A percentile compares a stretch with the other conserved stretches of the same genome.
Conservation (phyloP, 371 early-diverging fungal species). For the Mortierella sp. region DNA sequence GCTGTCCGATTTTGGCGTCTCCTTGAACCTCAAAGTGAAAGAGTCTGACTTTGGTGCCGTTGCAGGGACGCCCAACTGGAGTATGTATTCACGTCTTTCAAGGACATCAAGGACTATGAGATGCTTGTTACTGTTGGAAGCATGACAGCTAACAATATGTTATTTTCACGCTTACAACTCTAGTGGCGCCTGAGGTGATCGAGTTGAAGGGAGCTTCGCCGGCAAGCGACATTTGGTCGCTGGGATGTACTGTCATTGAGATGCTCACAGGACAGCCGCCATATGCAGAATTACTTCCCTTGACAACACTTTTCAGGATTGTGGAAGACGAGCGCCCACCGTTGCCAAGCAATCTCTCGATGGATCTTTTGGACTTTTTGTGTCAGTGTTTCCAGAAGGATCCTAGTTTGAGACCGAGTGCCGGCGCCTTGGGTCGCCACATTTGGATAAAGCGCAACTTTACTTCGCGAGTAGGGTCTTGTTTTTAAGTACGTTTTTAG, state of each 20-base stretch:
- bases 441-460: slow-evolving; percentile 73
- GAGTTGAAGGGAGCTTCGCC: slow-evolving; percentile 85
- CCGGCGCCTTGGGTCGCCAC: slow-evolving; percentile 76
- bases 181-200: slow-evolving; percentile 98
- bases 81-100: slow-evolving; percentile 59
- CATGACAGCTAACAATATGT: neutral
- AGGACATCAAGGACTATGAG: neutral
- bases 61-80: slow-evolving; percentile 97
- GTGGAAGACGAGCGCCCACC: slow-evolving; percentile 94
- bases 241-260: slow-evolving; percentile 92
- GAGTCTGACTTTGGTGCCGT: slow-evolving; percentile 75
- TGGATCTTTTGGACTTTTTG: slow-evolving; percentile 83
- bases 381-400: slow-evolving; percentile 87
- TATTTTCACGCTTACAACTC: slow-evolving; percentile 10
- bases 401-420: slow-evolving; percentile 79
- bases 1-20: slow-evolving; percentile 97
- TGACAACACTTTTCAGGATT: slow-evolving; percentile 93
- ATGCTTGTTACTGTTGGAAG: slow-evolving; percentile 31
- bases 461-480: slow-evolving; percentile 23
- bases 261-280: slow-evolving; percentile 91
- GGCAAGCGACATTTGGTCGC: slow-evolving; percentile 91
- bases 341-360: slow-evolving; percentile 84
- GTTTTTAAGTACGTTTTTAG: neutral
- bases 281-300: slow-evolving; percentile 83
- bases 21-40: slow-evolving; percentile 82